phyloP scores from a whole-genome alignment of 495 filamentous ascomycete species.

The Aspergillus olivimuriae region DNA sequence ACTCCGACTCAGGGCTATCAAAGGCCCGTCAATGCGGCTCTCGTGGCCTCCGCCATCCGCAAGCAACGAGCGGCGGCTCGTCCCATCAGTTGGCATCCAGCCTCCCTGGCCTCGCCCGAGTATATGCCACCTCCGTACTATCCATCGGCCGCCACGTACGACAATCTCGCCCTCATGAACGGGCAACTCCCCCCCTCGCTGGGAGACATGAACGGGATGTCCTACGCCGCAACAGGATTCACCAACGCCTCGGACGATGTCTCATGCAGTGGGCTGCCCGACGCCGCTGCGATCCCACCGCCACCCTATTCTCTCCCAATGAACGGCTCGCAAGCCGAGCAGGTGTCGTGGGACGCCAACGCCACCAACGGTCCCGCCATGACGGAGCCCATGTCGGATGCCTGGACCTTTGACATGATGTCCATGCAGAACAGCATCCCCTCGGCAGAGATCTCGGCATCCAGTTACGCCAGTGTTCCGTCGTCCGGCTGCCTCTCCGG shows the following conservation, averaged over 20 bases:
- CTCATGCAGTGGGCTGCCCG: constrained; percentile 29
- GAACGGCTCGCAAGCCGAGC: constrained; percentile 36
- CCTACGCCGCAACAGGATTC: too few species aligned
- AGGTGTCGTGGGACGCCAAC: constrained; percentile 24
- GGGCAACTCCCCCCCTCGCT: constrained; percentile 23
- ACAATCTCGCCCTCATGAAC: constrained; percentile 24
- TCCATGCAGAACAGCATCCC: constrained; percentile 35
- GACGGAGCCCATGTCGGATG: constrained; percentile 22
- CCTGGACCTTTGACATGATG: constrained; percentile 35
- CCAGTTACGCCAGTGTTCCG: constrained; percentile 34
- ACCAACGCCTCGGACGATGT: too few species aligned
- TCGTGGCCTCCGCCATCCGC: constrained; percentile 33
- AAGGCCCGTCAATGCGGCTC: constrained; percentile 25
- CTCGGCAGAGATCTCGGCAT: constrained; percentile 23
- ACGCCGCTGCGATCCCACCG: constrained; percentile 34
- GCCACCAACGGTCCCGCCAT: constrained; percentile 15
- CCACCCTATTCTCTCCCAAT: constrained; percentile 34
- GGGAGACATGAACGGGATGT: too few species aligned
- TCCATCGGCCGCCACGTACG: constrained; percentile 13
- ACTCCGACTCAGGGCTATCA: constrained; percentile 17
- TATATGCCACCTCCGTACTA: constrained; percentile 26
- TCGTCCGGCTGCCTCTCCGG: constrained; percentile 36
- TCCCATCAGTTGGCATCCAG: constrained; percentile 68
- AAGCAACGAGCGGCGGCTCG: constrained; percentile 36
- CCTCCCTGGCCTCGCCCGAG: constrained; percentile 30